phyloP scores from a whole-genome alignment of 2,329 filamentous ascomycete species.

The Myriangium duriaei region DNA sequence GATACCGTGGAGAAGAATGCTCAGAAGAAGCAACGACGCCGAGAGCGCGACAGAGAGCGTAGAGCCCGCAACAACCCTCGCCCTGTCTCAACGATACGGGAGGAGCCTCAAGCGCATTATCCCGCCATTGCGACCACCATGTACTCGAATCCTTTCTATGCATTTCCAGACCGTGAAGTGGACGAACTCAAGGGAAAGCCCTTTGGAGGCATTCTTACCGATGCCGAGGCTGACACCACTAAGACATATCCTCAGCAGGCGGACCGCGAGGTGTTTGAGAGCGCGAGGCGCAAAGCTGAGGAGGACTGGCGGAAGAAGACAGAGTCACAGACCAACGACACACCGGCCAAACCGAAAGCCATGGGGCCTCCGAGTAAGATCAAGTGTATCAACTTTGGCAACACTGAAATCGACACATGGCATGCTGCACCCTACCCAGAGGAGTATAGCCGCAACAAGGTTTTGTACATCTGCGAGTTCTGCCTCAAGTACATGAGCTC shows the following conservation, averaged over 20 bases:
- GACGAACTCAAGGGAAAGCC: constrained; percentile 87
- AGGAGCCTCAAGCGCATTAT: constrained; percentile 34
- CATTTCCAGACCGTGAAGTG: constrained; percentile 76
- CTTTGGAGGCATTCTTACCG: constrained; percentile 84
- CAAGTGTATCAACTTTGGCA: constrained; percentile 96
- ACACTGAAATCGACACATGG: constrained; percentile 97
- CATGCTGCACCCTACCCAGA: constrained; percentile 97
- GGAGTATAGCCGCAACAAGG: constrained; percentile 91
- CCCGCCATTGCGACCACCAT: constrained; percentile 47
- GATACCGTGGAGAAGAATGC: constrained; percentile 25
- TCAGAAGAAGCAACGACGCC: constrained; percentile 42
- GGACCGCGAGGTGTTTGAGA: constrained; percentile 78
- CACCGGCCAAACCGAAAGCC: constrained; percentile 46
- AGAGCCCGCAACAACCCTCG: constrained; percentile 34
- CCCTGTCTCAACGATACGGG: constrained; percentile 20
- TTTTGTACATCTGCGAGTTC: constrained; percentile 98
- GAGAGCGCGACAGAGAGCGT: constrained; percentile 31
- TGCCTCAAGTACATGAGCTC: constrained; percentile 99
- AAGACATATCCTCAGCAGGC: constrained; percentile 70
- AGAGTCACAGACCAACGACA: constrained; percentile 50
- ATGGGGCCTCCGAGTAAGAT: constrained; percentile 89
- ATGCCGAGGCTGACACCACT: constrained; percentile 80
- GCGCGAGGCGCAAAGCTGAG: constrained; percentile 80
- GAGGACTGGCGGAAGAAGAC: constrained; percentile 72
- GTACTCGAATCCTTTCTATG: constrained; percentile 72